Evolutionary conservation across 1,284 basidiomycete genomes (phyloP), one percentile per base, ranked within the genome.

Genomic region (Trichosporon ovoides): DNA sequence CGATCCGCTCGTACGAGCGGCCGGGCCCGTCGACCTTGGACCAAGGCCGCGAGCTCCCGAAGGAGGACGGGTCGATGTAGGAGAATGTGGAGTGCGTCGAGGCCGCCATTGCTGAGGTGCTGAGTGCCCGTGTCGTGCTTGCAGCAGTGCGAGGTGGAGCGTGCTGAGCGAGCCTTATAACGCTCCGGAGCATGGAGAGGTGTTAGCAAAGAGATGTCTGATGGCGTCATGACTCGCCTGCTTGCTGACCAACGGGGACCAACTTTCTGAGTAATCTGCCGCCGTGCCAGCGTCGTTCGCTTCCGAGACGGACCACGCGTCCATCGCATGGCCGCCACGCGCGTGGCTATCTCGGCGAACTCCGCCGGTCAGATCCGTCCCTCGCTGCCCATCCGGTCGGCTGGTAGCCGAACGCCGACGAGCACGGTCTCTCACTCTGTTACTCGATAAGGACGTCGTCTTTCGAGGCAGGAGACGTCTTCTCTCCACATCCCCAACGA

Each of bases 11-110:
- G 51, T 50, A 63, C 11, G 50, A 51, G 3, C 48, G 20, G 31
- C 33, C 38, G 3, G 52, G 48, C 13, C 24, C 55, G 51, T 63
- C 61, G 37, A 63, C 61, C 48, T 63, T 63, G 54, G 48, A 40
- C 61, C 61, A 63, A 7, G 58, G 53, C 54, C 58, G 60, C 2
- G 9, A 11, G 51, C 37, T 46, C 16, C n/a, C 20, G 24, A 58
- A 14, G 7, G 53, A 53, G 13, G 38, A 22, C 16, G 61, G 56
- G 54, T 63, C 58, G 38, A 56, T 19, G 53, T 60, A 60, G 7
- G 36, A 28, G 56, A 63, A 63, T 2, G 20, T 18, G 13, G 56
- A 33, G 28, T 56, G 38, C 2, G 61, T 63, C 7, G 58, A 48
- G 43, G 43, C 43, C 10, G 43, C 28, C 43, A 48, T 48, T 11